Evolutionary conservation across 2,329 filamentous ascomycete genomes (phyloP).

Genomic region (Hypoxylon sp.): DNA sequence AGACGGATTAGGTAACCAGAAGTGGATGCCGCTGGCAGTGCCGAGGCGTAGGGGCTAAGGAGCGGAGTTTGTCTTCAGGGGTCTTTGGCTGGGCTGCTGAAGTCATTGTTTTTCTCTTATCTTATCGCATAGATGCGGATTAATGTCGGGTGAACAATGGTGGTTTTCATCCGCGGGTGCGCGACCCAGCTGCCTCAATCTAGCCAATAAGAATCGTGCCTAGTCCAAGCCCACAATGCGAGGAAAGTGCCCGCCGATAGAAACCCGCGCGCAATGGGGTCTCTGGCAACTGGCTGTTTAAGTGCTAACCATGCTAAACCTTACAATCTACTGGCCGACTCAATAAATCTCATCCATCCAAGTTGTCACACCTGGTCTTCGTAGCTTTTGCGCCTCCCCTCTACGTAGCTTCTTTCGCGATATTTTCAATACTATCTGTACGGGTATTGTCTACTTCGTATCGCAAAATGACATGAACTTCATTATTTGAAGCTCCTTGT

Average conservation of each 20-base stretch:
- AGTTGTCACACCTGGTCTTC: constrained; percentile 25
- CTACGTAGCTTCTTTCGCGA: constrained; percentile 40
- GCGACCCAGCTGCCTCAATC: constrained; percentile 29
- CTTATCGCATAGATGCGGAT: constrained; percentile 44
- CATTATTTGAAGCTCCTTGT: constrained; percentile 48
- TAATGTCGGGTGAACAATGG: constrained; percentile 45
- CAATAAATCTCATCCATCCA: constrained; percentile 42
- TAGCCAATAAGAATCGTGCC: constrained; percentile 23
- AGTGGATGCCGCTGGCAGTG: constrained; percentile 17
- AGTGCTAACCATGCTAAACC: constrained; percentile 24
- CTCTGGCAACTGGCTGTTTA: constrained; percentile 22
- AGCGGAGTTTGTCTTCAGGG: background rate
- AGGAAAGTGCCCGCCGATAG: constrained; percentile 41
- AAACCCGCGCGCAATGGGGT: constrained; percentile 43
- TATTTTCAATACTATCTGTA: constrained; percentile 41
- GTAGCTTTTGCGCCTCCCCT: constrained; percentile 51
- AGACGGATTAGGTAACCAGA: constrained; percentile 16
- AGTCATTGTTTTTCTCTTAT: constrained; percentile 44
- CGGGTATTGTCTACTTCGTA: constrained; percentile 43
- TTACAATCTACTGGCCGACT: constrained; percentile 31
- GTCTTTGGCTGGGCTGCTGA: constrained; percentile 12
- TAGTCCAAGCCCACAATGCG: constrained; percentile 32
- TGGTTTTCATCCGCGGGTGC: constrained; percentile 13
- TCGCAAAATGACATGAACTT: constrained; percentile 53
- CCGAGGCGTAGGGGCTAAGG: constrained; percentile 32